phyloP scores from a whole-genome alignment of 1,284 basidiomycete genomes.

The Trichosporon sp. region DNA sequence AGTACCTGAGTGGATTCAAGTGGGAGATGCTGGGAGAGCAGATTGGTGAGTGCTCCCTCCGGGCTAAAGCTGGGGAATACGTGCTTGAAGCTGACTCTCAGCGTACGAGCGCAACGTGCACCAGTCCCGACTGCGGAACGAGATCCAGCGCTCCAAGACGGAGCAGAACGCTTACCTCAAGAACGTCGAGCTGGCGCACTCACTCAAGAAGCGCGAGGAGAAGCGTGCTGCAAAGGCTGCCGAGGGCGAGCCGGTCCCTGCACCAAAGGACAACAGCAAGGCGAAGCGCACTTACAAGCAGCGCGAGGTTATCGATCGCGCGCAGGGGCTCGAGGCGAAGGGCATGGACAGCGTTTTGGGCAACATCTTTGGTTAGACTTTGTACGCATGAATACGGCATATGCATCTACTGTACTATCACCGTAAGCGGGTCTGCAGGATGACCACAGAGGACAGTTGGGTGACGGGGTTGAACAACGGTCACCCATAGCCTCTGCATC shows the following conservation, averaged over 20 bases:
- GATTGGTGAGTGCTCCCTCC: slow-evolving; percentile 65
- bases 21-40: slow-evolving; percentile 99
- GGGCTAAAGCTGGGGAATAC: too few species aligned
- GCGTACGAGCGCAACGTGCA: slow-evolving; percentile 91
- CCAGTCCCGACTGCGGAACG: slow-evolving; percentile 77
- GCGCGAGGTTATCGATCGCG: slow-evolving; percentile 32
- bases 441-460: too few species aligned
- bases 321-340: slow-evolving; percentile 30
- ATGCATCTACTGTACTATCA: not conserved
- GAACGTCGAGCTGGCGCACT: slow-evolving; percentile 91
- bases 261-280: slow-evolving; percentile 5
- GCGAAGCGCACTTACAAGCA: slow-evolving; percentile 29
- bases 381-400: not conserved
- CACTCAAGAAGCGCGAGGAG: slow-evolving; percentile 76
- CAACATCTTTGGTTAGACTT: slow-evolving; percentile 39
- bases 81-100: slow-evolving; percentile 37
- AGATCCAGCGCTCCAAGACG: slow-evolving; percentile 76
- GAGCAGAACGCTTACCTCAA: slow-evolving; percentile 91
- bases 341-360: slow-evolving; percentile 43
- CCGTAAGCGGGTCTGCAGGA: too few species aligned
- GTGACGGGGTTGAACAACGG: too few species aligned
- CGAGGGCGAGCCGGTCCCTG: slow-evolving; percentile 2
- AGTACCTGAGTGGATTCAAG: slow-evolving; percentile 94
- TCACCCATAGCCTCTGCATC: too few species aligned
- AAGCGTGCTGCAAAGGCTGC: slow-evolving; percentile 50